Base-by-base conservation (phyloP, 768 basidiomycete genomes). In the Russula dissimulans region DNA sequence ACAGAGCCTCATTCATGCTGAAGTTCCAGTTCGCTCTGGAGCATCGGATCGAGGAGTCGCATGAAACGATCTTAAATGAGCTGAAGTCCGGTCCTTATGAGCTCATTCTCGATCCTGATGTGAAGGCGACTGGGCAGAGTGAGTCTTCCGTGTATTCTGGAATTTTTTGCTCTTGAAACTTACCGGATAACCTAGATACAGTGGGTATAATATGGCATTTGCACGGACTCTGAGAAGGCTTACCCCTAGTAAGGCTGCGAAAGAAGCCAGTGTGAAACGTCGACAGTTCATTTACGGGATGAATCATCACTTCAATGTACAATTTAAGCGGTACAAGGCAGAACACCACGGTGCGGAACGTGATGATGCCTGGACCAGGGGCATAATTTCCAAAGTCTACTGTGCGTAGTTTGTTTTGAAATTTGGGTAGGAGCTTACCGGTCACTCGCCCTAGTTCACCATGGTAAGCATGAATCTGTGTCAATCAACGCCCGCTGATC, bases 1-100 rank as follows among this genome's bases (percentile, higher is more conserved):
- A 4, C 45, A 62, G 61, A 41, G 61, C 61, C 6, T 39, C 57
- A n/a, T 62, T 62, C 43, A 54, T 59, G 44, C 29, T 62, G 42
- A 62, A 62, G n/a, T 53, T 47, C 46, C 57, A 34, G 41, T 62
- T 62, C 38, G 57, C 57, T 34, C 26, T 62, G 26, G 61, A 58
- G 29, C 51, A 52, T 36, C 48, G 54, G 42, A 53, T 62, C 11
- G 58, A 60, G 3, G 61, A 62, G 38, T 48, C 61, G 1, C 56
- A 59, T 42, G 61, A 62, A 44, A 54, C 49, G 49, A 62, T 62
- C 18, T 29, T 62, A n/a, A 62, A 60, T 15, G 61, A 62, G 58
- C 44, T 62, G 41, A 59, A 45, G 42, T 59, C 57, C 7, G 61
- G 61, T n/a, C 61, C 61, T 17, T 54, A 62, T 42, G 61, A 59